Evolutionary conservation across 2,329 filamentous ascomycete genomes (phyloP).

Genomic region (Lachnellula subtilissima): DNA sequence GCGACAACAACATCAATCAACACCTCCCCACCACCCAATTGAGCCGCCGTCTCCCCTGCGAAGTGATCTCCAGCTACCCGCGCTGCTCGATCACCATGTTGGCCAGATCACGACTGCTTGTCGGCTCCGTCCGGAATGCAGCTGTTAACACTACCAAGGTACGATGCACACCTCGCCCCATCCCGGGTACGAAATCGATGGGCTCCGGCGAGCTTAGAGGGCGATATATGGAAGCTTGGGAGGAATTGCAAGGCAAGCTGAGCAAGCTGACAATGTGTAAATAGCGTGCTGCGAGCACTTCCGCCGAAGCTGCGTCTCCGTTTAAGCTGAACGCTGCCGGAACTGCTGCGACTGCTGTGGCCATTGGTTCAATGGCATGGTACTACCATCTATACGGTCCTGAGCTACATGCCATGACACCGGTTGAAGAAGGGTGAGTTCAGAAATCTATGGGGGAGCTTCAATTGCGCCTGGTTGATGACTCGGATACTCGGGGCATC

Average conservation of each 20-base stretch:
- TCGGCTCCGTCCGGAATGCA: conserved; percentile 72
- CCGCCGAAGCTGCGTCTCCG: conserved; percentile 65
- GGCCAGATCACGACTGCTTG: conserved; percentile 84
- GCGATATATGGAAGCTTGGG: conserved; percentile 6
- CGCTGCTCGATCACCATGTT: conserved; percentile 65
- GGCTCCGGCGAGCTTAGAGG: conserved; percentile 15
- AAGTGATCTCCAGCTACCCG: conserved; percentile 30
- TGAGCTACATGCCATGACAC: conserved; percentile 81
- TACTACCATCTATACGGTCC: conserved; percentile 96
- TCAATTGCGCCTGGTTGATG: conserved; percentile 11
- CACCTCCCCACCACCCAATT: conserved; percentile 28
- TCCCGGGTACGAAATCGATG: background rate
- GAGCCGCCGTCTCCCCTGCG: conserved; percentile 23
- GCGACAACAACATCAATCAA: conserved; percentile 18
- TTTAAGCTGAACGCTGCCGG: conserved; percentile 83
- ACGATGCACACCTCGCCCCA: conserved; percentile 41
- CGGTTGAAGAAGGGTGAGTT: conserved; percentile 94
- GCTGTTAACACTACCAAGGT: conserved; percentile 71
- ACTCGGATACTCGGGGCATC: conserved; percentile 14
- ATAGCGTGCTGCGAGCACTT: conserved; percentile 60
- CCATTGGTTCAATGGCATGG: conserved; percentile 88
- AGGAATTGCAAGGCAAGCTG: background rate
- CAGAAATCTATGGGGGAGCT: background rate
- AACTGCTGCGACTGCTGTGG: conserved; percentile 78
- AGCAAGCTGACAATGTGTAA: conserved; percentile 36